A percentile compares a stretch with the other conserved stretches of the same genome.
Evolutionary conservation across 768 basidiomycete species (phyloP).

Genomic region (Tulasnella sp.): DNA sequence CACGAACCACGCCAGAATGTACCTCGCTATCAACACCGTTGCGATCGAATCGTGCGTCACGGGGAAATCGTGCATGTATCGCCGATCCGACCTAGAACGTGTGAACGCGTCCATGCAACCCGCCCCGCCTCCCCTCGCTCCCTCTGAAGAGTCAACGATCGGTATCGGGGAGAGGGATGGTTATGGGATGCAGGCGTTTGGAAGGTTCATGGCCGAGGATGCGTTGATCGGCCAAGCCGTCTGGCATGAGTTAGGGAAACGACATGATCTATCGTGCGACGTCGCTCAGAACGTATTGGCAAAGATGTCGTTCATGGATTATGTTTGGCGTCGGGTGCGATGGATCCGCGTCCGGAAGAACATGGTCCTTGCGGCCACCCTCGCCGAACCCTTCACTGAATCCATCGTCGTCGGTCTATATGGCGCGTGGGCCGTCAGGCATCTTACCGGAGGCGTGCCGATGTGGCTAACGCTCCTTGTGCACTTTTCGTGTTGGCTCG

Average conservation of each 20-base stretch:
- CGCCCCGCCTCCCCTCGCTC: neutral
- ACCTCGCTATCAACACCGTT: constrained; percentile 82
- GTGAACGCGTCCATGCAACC: constrained; percentile 27
- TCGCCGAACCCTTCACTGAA: constrained; percentile 91
- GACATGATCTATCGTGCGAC: constrained; percentile 86
- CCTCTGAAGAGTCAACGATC: neutral
- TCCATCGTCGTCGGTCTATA: constrained; percentile 59
- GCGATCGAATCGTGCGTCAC: constrained; percentile 92
- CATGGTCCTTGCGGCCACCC: constrained; percentile 79
- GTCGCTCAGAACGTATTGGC: constrained; percentile 83
- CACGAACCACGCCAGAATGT: constrained; percentile 97
- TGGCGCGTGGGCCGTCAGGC: constrained; percentile 42
- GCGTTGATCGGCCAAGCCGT: constrained; percentile 90
- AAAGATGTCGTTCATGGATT: constrained; percentile 73
- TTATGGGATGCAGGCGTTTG: constrained; percentile 53
- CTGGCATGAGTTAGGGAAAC: constrained; percentile 84
- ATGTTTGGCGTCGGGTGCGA: constrained; percentile 78
- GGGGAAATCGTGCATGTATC: constrained; percentile 92
- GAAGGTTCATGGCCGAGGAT: constrained; percentile 88
- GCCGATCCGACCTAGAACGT: constrained; percentile 74
- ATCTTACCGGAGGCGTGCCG: constrained; percentile 27
- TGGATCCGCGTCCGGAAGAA: constrained; percentile 96
- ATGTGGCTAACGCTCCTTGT: constrained; percentile 42
- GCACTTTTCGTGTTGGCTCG: constrained; percentile 59
- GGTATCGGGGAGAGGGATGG: neutral